Percentiles rank a stretch among this genome's conserved stretches.
Conservation (phyloP, 2,329 filamentous ascomycete genomes). For the Microdochium nivale region DNA sequence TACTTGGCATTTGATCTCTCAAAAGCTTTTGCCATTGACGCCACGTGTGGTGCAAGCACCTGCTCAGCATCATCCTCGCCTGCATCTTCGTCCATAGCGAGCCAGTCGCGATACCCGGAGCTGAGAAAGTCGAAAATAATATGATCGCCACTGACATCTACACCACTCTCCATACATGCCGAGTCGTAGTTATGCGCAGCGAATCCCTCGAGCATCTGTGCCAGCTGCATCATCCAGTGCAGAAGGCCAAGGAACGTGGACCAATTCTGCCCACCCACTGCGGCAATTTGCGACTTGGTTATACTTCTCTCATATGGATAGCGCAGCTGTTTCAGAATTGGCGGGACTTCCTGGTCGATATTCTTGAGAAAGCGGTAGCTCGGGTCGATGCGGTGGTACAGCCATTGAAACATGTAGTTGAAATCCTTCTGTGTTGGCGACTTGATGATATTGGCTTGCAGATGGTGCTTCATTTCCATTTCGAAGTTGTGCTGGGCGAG, state of each 20-base stretch:
- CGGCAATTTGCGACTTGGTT: slow-evolving; percentile 90
- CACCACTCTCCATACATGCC: slow-evolving; percentile 77
- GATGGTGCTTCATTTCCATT: slow-evolving; percentile 89
- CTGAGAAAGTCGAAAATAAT: slow-evolving; percentile 93
- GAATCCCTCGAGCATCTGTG: slow-evolving; percentile 87
- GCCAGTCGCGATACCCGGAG: slow-evolving; percentile 85
- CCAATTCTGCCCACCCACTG: slow-evolving; percentile 96
- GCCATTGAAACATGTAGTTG: slow-evolving; percentile 94
- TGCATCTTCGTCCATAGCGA: slow-evolving; percentile 84
- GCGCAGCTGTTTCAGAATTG: slow-evolving; percentile 83
- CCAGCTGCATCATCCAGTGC: slow-evolving; percentile 99
- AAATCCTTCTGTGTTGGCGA: slow-evolving; percentile 98
- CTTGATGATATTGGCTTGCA: slow-evolving; percentile 86
- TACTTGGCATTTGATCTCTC: slow-evolving; percentile 79
- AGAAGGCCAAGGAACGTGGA: slow-evolving; percentile 85
- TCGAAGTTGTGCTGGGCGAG: slow-evolving; percentile 92
- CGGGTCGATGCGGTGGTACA: slow-evolving; percentile 93
- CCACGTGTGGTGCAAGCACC: slow-evolving; percentile 73
- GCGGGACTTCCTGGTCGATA: slow-evolving; percentile 90
- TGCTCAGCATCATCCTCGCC: slow-evolving; percentile 75
- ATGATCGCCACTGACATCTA: slow-evolving; percentile 81
- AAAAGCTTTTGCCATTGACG: slow-evolving; percentile 82
- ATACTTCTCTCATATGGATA: slow-evolving; percentile 96
- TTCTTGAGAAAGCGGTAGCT: slow-evolving; percentile 88
- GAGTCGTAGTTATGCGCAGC: slow-evolving; percentile 74